A percentile compares a stretch with the other conserved stretches of the same genome.
phyloP scores from a whole-genome alignment of 768 basidiomycete genomes.

The Suillus ampliporus region DNA sequence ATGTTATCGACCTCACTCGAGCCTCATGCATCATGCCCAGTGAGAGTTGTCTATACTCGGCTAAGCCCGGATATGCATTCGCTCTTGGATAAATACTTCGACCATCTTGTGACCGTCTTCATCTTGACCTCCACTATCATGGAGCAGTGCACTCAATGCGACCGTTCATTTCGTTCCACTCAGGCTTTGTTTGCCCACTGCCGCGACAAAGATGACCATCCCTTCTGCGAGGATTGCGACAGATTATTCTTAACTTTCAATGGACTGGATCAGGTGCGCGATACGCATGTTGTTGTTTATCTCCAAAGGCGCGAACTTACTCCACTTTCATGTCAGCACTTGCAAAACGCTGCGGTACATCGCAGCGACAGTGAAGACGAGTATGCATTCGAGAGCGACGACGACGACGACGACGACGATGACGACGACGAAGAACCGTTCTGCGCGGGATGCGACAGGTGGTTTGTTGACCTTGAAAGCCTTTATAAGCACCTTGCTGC shows the following conservation, averaged over 20 bases:
- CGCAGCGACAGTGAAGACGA: slow-evolving; percentile 10
- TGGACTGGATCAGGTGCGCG: slow-evolving; percentile 20
- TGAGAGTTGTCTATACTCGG: no score
- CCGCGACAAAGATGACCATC: slow-evolving; percentile 23
- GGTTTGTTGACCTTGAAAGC: slow-evolving; percentile 23
- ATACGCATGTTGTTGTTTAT: not conserved
- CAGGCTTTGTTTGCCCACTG: slow-evolving; percentile 27
- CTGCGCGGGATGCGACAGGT: slow-evolving; percentile 30
- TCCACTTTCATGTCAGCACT: not conserved
- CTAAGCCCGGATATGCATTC: no score
- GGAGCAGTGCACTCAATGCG: slow-evolving; percentile 1
- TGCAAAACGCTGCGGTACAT: not conserved
- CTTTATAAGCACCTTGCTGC: slow-evolving; percentile 29
- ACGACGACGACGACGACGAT: slow-evolving; percentile 11
- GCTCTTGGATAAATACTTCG: not conserved
- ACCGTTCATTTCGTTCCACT: slow-evolving; percentile 3
- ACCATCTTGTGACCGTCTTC: not conserved
- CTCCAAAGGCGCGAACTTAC: not conserved
- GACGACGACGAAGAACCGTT: slow-evolving; percentile 19
- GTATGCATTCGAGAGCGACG: slow-evolving; percentile 7
- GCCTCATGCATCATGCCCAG: not conserved
- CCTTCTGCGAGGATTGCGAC: slow-evolving; percentile 25
- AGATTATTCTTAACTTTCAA: slow-evolving; percentile 21
- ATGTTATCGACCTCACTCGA: not conserved
- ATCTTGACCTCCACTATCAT: slow-evolving; percentile 4